phyloP scores from a whole-genome alignment of 371 early-diverging fungal species.

The Funneliformis caledonium region DNA sequence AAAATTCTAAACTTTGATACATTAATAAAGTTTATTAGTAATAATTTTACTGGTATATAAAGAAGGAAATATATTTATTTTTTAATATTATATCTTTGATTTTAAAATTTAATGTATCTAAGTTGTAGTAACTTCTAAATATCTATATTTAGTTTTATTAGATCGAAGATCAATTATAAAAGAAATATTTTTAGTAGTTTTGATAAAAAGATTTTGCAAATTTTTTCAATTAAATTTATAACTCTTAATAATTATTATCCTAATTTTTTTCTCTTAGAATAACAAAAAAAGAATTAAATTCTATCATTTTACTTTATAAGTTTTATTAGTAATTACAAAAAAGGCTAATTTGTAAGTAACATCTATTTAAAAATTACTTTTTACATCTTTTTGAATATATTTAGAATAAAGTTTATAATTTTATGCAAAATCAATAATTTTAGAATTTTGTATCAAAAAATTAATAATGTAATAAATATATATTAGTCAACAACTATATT shows the following conservation, averaged over 20 bases:
- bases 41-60: background rate
- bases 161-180: background rate
- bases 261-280: background rate
- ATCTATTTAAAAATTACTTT: constrained; percentile 3
- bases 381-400: background rate
- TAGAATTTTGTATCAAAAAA: background rate
- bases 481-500: no score
- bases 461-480: no score
- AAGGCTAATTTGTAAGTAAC: background rate
- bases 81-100: constrained; percentile 17
- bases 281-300: background rate
- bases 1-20: background rate
- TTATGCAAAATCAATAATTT: background rate
- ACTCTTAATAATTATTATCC: background rate
- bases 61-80: background rate
- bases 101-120: background rate
- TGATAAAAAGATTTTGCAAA: background rate
- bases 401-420: background rate
- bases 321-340: background rate
- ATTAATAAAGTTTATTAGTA: background rate
- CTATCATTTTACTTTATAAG: background rate
- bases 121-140: background rate
- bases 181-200: no score
- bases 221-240: background rate
- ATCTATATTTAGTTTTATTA: constrained; percentile 4